Evolutionary conservation across 768 basidiomycete species (phyloP), one percentile per base, ranked within the genome.

Genomic region (Trametes meyenii): DNA sequence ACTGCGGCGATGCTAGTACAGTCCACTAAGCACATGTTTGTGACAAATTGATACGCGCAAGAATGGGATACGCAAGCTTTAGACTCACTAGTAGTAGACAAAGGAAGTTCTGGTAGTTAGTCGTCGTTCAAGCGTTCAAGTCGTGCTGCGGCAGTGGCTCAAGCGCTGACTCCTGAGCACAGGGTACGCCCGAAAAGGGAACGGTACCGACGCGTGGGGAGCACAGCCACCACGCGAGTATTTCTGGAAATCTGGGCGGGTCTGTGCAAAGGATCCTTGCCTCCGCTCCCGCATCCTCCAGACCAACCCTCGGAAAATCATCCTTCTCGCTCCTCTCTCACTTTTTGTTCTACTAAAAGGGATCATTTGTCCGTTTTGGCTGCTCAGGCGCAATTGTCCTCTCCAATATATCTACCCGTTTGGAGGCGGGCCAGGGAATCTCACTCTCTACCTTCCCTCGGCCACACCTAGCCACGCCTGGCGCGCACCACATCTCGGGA

Each of bases 171-270:
- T n/a, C n/a, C n/a, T n/a, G n/a, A n/a, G n/a, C n/a, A n/a, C n/a
- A n/a, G n/a, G 29, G 3, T 33, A 38, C 40, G 50, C 17, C 17
- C 52, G 40, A 19, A 16, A 26, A 2, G 16, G 50, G 29, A 39
- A 19, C 52, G 40, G 29, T 17, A 8, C 29, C 43, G 23, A 1
- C 12, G n/a, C n/a, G 46, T 38, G 2, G 16, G 12, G 11, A 21
- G 35, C 55, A 57, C 55, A 35, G 55, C 55, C 55, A 56, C 55
- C 55, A 56, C 35, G 46, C 23, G 46, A 17, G 42, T 45, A 19
- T 40, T 26, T 44, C n/a, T 35, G n/a, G n/a, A n/a, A n/a, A n/a
- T n/a, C n/a, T n/a, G 35, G 42, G 53, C 42, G 35, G 39, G 29
- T 26, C 10, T 26, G 19, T n/a, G 40, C 40, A 13, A 24, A 26